phyloP scores from a whole-genome alignment of 208 protist species.

The Wallacemonas sp. region DNA sequence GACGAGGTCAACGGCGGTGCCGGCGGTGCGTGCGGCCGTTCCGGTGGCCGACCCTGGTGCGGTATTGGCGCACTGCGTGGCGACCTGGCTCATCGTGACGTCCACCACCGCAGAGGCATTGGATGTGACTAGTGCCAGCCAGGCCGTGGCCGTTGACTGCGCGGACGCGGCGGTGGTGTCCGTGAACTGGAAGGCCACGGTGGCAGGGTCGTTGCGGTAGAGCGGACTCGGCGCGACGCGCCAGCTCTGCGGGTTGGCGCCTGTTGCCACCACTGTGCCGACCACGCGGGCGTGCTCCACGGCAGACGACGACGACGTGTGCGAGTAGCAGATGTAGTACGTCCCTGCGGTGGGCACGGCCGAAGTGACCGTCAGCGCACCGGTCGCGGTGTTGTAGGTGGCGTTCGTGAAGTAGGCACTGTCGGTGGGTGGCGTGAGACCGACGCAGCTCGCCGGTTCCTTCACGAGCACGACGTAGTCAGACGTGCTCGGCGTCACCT shows the following conservation, averaged over 20 bases:
- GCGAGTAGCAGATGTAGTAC: constrained; percentile 84
- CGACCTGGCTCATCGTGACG: constrained; percentile 40
- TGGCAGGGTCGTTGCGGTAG: constrained; percentile 43
- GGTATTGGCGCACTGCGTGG: constrained; percentile 30
- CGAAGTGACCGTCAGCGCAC: constrained; percentile 28
- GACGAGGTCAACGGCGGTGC: constrained; percentile 18
- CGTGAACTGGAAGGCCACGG: constrained; percentile 38
- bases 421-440: constrained; percentile 20
- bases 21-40: neutral
- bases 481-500: constrained; percentile 36
- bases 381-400: constrained; percentile 16
- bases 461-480: constrained; percentile 69
- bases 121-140: constrained; percentile 30
- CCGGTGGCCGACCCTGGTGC: neutral
- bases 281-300: constrained; percentile 78
- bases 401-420: constrained; percentile 27
- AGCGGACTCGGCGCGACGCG: constrained; percentile 37
- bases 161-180: neutral
- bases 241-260: constrained; percentile 54
- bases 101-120: constrained; percentile 2
- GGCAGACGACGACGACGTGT: too few relatives aligned
- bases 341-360: constrained; percentile 45
- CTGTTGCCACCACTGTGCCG: constrained; percentile 45
- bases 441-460: constrained; percentile 45
- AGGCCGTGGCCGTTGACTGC: constrained; percentile 22